Conservation (phyloP, 176 grass and related monocot species). For the Puya raimondii region DNA sequence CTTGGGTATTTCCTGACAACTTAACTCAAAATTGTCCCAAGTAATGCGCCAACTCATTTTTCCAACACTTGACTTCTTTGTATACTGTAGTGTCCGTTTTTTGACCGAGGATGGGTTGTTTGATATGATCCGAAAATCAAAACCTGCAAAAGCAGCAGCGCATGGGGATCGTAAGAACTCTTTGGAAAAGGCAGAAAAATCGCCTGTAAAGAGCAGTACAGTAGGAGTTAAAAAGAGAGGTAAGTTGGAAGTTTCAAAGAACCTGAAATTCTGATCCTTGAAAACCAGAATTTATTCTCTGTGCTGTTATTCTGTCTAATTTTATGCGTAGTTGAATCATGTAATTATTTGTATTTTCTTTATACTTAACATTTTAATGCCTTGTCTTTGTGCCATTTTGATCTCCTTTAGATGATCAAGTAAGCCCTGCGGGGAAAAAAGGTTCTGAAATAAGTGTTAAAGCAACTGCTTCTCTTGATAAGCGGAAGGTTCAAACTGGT, state of each 20-base stretch:
- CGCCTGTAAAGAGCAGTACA: conserved; percentile 45
- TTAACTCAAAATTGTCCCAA: not conserved
- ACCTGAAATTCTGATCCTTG: not conserved
- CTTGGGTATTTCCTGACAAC: conserved; percentile 49
- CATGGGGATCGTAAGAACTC: conserved; percentile 40
- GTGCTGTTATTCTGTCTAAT: too few species aligned
- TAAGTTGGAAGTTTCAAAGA: conserved; percentile 17
- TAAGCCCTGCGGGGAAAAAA: conserved; percentile 32
- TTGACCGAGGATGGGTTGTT: conserved; percentile 95
- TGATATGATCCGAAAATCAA: conserved; percentile 88
- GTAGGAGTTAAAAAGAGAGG: conserved; percentile 63
- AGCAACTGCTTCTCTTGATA: conserved; percentile 35
- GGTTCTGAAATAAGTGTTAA: conserved; percentile 39
- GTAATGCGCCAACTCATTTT: conserved; percentile 9
- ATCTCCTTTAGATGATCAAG: conserved; percentile 47
- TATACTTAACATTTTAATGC: not conserved
- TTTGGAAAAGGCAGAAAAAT: conserved; percentile 45
- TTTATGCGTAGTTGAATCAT: not conserved
- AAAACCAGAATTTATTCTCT: too few species aligned
- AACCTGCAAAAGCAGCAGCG: conserved; percentile 42
- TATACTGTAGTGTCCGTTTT: conserved; percentile 53
- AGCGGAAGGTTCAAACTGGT: conserved; percentile 38
- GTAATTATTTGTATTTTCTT: not conserved
- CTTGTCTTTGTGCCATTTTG: conserved; percentile 8
- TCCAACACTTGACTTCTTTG: conserved; percentile 22